Base-by-base conservation (phyloP, 2,329 filamentous ascomycete genomes). In the Colletotrichum sp. region DNA sequence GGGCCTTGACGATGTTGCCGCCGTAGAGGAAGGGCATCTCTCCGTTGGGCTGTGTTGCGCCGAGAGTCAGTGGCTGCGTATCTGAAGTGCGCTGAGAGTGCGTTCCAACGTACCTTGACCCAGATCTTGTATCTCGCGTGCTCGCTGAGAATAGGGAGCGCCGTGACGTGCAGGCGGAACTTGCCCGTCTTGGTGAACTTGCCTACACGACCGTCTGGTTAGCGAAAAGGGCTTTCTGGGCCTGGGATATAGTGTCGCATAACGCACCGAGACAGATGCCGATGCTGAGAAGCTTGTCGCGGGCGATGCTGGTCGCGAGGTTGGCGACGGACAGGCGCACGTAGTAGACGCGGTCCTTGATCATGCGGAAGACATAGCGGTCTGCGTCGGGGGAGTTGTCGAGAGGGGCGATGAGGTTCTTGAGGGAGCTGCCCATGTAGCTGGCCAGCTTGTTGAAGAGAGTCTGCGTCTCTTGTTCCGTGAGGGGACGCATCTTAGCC, bases 11-110 rank as follows among this genome's bases (percentile, higher is more conserved):
- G 69, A 98, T 76, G 85, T 99, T 96, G 73, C 95, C 95, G 69
- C 97, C 97, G 86, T 99, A 99, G 63, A 99, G 87, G 85, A 98
- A 99, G 2, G 97, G 96, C 96, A 98, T 98, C 82, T 98, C 96
- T 79, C 97, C 97, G 86, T 99, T 99, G 76, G 93, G 91, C 87
- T 76, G 66, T 70, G 13, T n/a, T 32, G 4, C 13, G 24, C 15
- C 6, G 7, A 21, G 4, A 16, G 49, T 76, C n/a, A 76, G 74
- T 49, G n/a, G n/a, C 9, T 21, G 24, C 13, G 10, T 7, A 15
- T 9, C n/a, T 8, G 0, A 21, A 15, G 12, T 18, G 24, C 12
- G n/a, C 13, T 8, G 21, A 34, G 16, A 2, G 6, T 30, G 16
- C 2, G 7, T 24, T 5, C 4, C 2, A 13, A 55, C 69, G 16